Base-by-base conservation (phyloP, 2,329 filamentous ascomycete species). In the Lomentospora prolificans region DNA sequence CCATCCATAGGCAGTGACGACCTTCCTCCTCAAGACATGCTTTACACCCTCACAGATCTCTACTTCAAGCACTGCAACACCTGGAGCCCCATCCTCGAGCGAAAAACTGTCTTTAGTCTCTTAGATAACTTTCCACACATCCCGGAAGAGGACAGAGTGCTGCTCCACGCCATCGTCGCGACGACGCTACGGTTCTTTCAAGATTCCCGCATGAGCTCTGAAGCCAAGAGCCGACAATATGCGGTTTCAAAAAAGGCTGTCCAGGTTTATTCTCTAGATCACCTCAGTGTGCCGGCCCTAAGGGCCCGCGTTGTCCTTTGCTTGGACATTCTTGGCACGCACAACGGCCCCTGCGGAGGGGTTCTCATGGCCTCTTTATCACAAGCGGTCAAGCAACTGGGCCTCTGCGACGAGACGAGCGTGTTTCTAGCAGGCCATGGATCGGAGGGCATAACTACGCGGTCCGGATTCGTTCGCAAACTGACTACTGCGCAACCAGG, bases 11-110 rank as follows among this genome's bases (percentile, higher is more conserved):
- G 61, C 46, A 67, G 61, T 22, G 72, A 75, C 63, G 70, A 82
- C 55, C 74, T 84, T 1, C 81, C 81, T 2, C 79, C 81, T 0
- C 80, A 82, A 58, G 80, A 84, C 59, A 70, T 84, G 10, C 65
- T 83, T 3, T 84, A 82, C 58, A 78, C 76, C 2, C 68, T 84
- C 2, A 79, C 81, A 14, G 80, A 83, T 58, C 68, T 84, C 6
- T 84, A 81, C 66, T 84, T 84, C 69, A 82, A 81, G 61, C 80
- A 84, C 63, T 78, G 81, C 64, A 83, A 83, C 60, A 80, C 80
- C 0, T 84, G 81, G 81, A 74, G 72, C 52, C 72, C 72, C 0
- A 73, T 75, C 10, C 67, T 75, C 9, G 72, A 75, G 46, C 67
- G 72, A 6, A 73, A 74, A 56, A 70, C 72, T 0, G 73, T 70